A percentile compares a stretch with the other conserved stretches of the same genome.
phyloP scores from a whole-genome alignment of 257 asterid species.

The Solanum piurae region DNA sequence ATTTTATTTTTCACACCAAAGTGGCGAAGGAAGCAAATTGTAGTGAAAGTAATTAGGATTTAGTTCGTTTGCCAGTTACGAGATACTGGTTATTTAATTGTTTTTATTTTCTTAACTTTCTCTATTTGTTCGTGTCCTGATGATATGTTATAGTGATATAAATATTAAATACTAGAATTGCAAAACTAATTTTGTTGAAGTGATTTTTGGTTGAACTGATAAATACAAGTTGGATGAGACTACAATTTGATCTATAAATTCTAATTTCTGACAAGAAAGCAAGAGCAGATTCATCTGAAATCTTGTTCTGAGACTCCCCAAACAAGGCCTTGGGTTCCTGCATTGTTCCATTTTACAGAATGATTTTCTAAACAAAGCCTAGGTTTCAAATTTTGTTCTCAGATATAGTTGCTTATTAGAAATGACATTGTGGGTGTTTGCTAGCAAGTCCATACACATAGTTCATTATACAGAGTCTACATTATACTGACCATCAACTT shows the following conservation, averaged over 20 bases:
- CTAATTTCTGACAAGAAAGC: not conserved
- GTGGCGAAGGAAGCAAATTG: not conserved
- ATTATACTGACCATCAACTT: not conserved
- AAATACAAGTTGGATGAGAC: not conserved
- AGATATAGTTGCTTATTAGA: not conserved
- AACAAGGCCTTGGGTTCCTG: not conserved
- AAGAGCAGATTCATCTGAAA: not conserved
- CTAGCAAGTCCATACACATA: not conserved
- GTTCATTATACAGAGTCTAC: not conserved
- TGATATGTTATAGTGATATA: not conserved
- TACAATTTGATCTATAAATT: not conserved
- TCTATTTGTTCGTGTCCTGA: not conserved
- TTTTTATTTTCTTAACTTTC: not conserved
- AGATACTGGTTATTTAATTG: not conserved
- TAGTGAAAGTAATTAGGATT: not conserved
- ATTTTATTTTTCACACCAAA: not conserved
- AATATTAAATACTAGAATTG: not conserved
- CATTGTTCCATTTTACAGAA: not conserved
- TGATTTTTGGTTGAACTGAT: not conserved
- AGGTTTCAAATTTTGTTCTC: not conserved
- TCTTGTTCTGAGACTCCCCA: not conserved
- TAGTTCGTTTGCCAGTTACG: not conserved
- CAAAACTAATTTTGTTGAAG: not conserved
- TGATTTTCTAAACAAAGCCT: not conserved
- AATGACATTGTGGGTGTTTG: not conserved